phyloP scores from a whole-genome alignment of 2,329 filamentous ascomycete species.

The Xylaria sp. region DNA sequence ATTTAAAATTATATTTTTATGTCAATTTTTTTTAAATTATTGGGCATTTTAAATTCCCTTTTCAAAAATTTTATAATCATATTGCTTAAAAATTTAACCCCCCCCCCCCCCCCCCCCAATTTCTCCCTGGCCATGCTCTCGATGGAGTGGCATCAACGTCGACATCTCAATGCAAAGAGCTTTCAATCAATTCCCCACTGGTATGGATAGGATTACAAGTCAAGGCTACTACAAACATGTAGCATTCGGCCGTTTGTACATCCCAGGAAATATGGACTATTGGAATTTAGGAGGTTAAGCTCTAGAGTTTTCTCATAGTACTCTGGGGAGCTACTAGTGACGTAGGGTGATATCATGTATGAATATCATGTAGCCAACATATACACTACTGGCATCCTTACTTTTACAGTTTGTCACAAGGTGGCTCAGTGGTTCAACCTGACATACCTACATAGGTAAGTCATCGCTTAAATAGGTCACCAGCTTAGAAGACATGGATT shows the following conservation, averaged over 20 bases:
- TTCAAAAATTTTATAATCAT: too few relatives aligned
- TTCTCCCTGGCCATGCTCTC: too few relatives aligned
- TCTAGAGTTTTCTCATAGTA: conserved; percentile 88
- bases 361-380: not conserved
- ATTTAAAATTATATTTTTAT: too few relatives aligned
- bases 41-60: too few relatives aligned
- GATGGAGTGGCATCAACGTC: conserved; percentile 80
- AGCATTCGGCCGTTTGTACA: conserved; percentile 58
- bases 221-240: too few relatives aligned
- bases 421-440: conserved; percentile 60
- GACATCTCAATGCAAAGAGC: too few relatives aligned
- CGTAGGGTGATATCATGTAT: conserved; percentile 64
- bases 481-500: conserved; percentile 52
- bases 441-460: not conserved
- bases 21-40: too few relatives aligned
- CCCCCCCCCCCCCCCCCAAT: too few relatives aligned
- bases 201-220: too few relatives aligned
- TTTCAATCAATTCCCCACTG: too few relatives aligned
- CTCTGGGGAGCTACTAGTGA: conserved; percentile 86
- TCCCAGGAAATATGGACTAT: conserved; percentile 87
- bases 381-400: conserved; percentile 11
- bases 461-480: conserved; percentile 46
- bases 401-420: conserved; percentile 74
- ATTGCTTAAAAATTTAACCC: too few relatives aligned
- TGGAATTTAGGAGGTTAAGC: conserved; percentile 91